These are phyloP conservation scores for Diaporthe sp. DNA, from an alignment of 2,329 filamentous ascomycete species.

Conservation along the genomic window DNA sequence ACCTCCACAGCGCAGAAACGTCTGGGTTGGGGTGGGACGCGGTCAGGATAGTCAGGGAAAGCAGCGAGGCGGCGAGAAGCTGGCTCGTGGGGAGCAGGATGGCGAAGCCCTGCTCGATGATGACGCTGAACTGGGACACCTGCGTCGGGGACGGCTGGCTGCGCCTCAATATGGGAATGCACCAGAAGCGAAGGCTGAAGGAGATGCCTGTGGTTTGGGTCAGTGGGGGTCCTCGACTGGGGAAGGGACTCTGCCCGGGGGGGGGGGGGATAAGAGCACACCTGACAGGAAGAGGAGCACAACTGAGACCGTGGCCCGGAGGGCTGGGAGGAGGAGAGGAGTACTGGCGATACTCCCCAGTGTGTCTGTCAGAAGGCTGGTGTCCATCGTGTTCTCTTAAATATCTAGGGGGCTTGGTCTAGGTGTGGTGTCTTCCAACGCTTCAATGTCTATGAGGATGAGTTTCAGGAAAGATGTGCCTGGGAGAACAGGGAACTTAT, in stretches of 20 bases:
- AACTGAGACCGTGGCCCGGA: neutral
- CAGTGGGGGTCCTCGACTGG: neutral
- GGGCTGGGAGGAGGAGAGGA: neutral
- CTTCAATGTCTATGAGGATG: neutral
- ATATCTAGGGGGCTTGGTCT: neutral
- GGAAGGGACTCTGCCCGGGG: neutral
- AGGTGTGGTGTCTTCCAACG: neutral
- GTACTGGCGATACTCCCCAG: neutral
- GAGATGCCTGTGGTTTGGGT: constrained; percentile 5
- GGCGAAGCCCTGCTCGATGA: constrained; percentile 7
- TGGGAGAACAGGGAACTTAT: neutral
- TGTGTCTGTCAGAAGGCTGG: neutral
- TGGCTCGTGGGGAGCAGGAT: neutral
- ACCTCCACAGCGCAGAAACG: neutral
- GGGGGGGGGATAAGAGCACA: neutral
- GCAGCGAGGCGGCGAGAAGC: neutral
- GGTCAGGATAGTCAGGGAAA: neutral
- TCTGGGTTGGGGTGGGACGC: neutral
- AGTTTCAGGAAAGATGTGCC: neutral
- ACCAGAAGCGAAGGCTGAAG: constrained; percentile 19
- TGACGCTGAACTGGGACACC: constrained; percentile 13
- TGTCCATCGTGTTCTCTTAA: neutral
- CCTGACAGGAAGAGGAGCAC: constrained; percentile 23
- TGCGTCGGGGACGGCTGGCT: constrained; percentile 1
- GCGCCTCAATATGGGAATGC: constrained; percentile 4